Percentiles rank a stretch among this genome's conserved stretches.
Conservation (phyloP, 331 rosid species). For the Malus hybrid region DNA sequence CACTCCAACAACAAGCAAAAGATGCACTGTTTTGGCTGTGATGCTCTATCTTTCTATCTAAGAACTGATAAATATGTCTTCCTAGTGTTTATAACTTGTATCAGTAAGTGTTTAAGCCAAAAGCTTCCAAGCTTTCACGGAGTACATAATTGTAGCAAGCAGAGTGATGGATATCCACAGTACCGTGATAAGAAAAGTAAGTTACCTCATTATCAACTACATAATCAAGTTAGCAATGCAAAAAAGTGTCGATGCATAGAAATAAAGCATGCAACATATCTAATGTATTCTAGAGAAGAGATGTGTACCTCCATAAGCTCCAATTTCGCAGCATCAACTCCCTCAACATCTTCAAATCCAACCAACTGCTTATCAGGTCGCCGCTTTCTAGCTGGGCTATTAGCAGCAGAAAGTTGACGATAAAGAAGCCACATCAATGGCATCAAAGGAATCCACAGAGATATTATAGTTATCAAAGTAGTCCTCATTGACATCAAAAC, state of each 20-base stretch:
- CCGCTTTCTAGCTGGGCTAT: constrained; percentile 81
- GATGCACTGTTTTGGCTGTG: not conserved
- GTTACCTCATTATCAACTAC: not conserved
- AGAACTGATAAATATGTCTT: not conserved
- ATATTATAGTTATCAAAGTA: constrained; percentile 62
- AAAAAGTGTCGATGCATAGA: not conserved
- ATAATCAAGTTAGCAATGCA: not conserved
- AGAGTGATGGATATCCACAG: not conserved
- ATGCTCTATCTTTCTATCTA: not conserved
- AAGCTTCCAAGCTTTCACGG: not conserved
- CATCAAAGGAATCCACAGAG: constrained; percentile 90
- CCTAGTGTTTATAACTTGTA: not conserved
- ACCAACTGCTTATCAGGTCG: constrained; percentile 49
- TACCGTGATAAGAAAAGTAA: not conserved
- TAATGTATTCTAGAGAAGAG: not conserved
- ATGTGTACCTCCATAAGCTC: constrained; percentile 91
- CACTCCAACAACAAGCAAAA: not conserved
- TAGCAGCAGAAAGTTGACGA: constrained; percentile 87
- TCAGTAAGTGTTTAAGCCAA: not conserved
- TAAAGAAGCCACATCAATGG: constrained; percentile 97
- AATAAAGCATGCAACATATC: not conserved
- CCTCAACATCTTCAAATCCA: constrained; percentile 94
- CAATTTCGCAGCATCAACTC: constrained; percentile 88
- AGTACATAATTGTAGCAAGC: not conserved
- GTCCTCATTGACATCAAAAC: constrained; percentile 62